Evolutionary conservation across 371 early-diverging fungal species (phyloP), one percentile per base, ranked within the genome.

Genomic region (Syncephalastrum sp.): DNA sequence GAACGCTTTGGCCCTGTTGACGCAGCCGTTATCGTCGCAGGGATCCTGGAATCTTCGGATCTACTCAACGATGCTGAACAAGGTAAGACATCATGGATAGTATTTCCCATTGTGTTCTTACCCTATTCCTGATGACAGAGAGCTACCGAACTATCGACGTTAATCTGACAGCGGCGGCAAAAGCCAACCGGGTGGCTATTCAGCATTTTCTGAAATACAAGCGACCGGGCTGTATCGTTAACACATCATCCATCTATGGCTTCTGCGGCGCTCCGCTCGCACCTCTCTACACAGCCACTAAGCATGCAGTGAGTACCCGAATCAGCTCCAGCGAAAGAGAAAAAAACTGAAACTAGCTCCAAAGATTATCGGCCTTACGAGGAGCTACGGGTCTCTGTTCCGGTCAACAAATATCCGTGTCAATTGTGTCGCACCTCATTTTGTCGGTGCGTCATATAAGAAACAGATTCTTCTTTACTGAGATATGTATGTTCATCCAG

Each of bases 211-310:
- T 67, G n/a, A 64, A 70, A 54, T 64, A 66, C 42, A 65, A 72
- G 4, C 70, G 65, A 14, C 74, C 76, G 2, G 91, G 91, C 10
- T 86, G 87, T 10, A 82, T 93, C 13, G 75, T 93, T 53, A 92
- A 91, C 62, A 86, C 87, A 0, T 87, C 92, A 0, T 91, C 91
- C 4, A 77, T 90, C 54, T 88, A 87, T 53, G 93, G 90, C 2
- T 77, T 91, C 24, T 82, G 83, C 57, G 90, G 87, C 10, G 72
- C 81, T n/a, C 75, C 79, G 10, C 55, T 70, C 2, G 82, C 84
- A 25, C 91, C 94, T 3, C 77, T 88, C 6, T 94, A 94, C 67
- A 83, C 86, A 2, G 91, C 91, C 0, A 84, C 91, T 24, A 93
- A 93, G 69, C 85, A 82, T 56, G 94, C 87, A 10, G 87, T 90